Conservation (phyloP, 78 protist species). For the Goniomonas avonlea region DNA sequence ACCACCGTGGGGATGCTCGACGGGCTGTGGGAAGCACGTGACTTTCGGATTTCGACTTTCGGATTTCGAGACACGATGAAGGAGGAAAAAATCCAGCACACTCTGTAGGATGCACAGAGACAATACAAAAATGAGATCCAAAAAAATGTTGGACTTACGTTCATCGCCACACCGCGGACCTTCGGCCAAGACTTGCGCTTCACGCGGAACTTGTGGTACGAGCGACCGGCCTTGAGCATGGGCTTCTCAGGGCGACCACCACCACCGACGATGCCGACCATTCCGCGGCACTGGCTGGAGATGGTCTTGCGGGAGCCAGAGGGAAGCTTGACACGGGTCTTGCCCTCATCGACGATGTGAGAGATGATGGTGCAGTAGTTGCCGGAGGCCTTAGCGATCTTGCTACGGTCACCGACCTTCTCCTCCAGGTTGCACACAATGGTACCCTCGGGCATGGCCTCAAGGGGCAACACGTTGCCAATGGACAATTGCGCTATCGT, state of each 20-base stretch:
- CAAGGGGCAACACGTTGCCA: conserved; percentile 95
- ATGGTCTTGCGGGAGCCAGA: conserved; percentile 92
- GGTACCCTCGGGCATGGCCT: conserved; percentile 94
- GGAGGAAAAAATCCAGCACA: background rate
- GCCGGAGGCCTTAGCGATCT: conserved; percentile 89
- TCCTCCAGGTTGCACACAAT: conserved; percentile 95
- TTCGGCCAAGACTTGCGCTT: conserved; percentile 99
- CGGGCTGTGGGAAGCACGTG: conserved; percentile 41
- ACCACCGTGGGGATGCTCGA: conserved; percentile 96
- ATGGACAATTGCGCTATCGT: conserved; percentile 74
- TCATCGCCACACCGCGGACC: conserved; percentile 98
- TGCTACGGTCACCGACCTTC: conserved; percentile 60
- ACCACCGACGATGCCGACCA: conserved; percentile 97
- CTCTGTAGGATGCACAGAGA: too few relatives aligned
- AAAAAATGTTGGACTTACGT: conserved; percentile 46
- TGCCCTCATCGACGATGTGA: conserved; percentile 85
- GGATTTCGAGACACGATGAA: too few relatives aligned
- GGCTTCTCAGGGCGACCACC: conserved; percentile 99
- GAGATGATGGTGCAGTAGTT: conserved; percentile 88
- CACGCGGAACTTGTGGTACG: conserved; percentile 79
- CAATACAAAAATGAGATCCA: background rate
- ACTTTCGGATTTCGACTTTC: too few relatives aligned
- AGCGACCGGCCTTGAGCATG: conserved; percentile 96
- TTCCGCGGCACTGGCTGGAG: conserved; percentile 82
- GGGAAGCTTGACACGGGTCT: conserved; percentile 92